Conservation (phyloP, 1,284 basidiomycete species). For the Somion occarium region DNA sequence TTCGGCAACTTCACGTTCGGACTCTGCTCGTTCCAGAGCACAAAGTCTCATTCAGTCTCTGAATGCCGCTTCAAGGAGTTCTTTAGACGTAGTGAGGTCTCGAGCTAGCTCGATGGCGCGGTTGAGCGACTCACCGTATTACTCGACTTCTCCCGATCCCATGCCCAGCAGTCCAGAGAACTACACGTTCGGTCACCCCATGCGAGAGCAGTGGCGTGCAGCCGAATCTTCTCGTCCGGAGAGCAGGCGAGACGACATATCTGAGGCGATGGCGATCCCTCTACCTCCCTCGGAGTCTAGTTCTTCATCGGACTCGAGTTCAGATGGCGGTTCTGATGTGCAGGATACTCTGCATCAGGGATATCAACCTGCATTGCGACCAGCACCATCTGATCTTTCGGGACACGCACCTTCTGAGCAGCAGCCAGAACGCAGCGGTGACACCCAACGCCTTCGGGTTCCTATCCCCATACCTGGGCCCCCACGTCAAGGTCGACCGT, state of each 20-base stretch:
- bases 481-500: slow-evolving; percentile 9
- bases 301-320: background rate
- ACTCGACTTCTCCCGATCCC: slow-evolving; percentile 42
- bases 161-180: slow-evolving; percentile 52
- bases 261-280: background rate
- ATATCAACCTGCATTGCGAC: slow-evolving; percentile 2
- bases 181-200: slow-evolving; percentile 64
- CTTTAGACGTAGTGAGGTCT: slow-evolving; percentile 49
- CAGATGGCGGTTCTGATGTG: background rate
- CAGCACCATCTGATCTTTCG: slow-evolving; percentile 8
- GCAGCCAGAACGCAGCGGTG: slow-evolving; percentile 4
- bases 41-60: slow-evolving; percentile 63
- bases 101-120: slow-evolving; percentile 55
- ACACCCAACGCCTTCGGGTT: slow-evolving; percentile 5
- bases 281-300: background rate
- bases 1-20: slow-evolving; percentile 39
- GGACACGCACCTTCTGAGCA: slow-evolving; percentile 9
- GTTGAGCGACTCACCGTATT: slow-evolving; percentile 36
- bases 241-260: background rate
- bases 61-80: slow-evolving; percentile 55
- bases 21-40: slow-evolving; percentile 44
- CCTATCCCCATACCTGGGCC: slow-evolving; percentile 20
- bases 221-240: slow-evolving; percentile 6
- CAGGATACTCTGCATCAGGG: background rate
- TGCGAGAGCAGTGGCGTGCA: slow-evolving; percentile 22